These are phyloP conservation scores for Entomortierella beljakovae DNA, from an alignment of 192 early-diverging fungal species.

Conservation along the genomic window DNA sequence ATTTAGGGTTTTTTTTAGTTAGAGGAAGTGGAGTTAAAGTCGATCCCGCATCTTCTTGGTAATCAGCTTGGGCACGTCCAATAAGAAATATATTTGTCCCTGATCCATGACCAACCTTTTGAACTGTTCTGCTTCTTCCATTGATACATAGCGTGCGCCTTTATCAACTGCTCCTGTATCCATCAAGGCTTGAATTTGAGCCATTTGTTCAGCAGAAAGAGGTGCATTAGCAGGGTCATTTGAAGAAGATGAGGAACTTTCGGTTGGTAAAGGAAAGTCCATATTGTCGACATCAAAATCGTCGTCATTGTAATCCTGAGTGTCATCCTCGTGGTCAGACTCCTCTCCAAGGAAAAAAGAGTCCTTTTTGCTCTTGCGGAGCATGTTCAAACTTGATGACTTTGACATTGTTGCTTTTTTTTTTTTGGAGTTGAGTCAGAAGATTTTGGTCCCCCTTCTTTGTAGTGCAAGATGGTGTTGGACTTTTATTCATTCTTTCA, in stretches of 20 bases:
- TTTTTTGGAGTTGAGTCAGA: too few species aligned
- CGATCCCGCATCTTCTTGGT: background rate
- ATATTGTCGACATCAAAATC: conserved; percentile 65
- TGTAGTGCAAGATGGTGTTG: too few species aligned
- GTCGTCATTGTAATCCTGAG: conserved; percentile 54
- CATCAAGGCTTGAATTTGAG: conserved; percentile 43
- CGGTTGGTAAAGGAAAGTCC: conserved; percentile 61
- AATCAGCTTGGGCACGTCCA: background rate
- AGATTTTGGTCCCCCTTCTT: too few species aligned
- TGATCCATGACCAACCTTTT: conserved; percentile 16
- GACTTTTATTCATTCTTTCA: too few species aligned
- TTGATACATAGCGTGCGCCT: conserved; percentile 35
- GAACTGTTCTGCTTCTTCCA: conserved; percentile 50
- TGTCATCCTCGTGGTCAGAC: conserved; percentile 26
- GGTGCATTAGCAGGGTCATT: conserved; percentile 3
- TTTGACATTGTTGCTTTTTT: conserved; percentile 47
- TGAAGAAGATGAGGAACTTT: conserved; percentile 15
- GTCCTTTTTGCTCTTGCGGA: conserved; percentile 56
- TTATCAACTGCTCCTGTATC: conserved; percentile 33
- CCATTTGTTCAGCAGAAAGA: conserved; percentile 38
- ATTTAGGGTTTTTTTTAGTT: background rate
- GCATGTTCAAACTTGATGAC: conserved; percentile 53
- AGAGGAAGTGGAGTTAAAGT: background rate
- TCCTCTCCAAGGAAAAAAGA: conserved; percentile 57
- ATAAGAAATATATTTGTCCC: background rate